Evolutionary conservation across 176 grass and related monocot genomes (phyloP).

Genomic region (Ensete ventricosum): DNA sequence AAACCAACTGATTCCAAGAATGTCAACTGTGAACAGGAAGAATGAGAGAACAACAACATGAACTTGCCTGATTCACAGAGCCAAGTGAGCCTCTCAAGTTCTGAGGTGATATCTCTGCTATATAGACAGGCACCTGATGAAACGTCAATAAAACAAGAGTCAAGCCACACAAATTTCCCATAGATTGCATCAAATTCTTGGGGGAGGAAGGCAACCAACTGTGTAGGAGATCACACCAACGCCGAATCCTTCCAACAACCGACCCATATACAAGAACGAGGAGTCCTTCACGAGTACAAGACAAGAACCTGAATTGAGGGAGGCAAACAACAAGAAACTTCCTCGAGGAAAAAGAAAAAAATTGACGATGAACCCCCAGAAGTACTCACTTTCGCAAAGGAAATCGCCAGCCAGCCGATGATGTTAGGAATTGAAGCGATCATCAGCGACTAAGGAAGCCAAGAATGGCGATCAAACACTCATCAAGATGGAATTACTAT

Average conservation of each 20-base stretch:
- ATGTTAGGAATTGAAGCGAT: conserved; percentile 86
- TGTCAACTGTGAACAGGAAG: not conserved
- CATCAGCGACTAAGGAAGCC: conserved; percentile 63
- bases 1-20: not conserved
- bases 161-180: not conserved
- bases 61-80: conserved; percentile 66
- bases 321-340: not conserved
- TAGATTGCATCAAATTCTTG: not conserved
- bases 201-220: conserved; percentile 17
- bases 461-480: not conserved
- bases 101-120: conserved; percentile 88
- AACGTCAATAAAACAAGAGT: not conserved
- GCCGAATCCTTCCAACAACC: conserved; percentile 88
- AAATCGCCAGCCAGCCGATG: conserved; percentile 91
- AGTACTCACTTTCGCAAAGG: conserved; percentile 63
- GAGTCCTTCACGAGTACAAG: conserved; percentile 36
- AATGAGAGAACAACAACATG: conserved; percentile 1
- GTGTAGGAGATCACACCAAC: conserved; percentile 88
- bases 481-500: not conserved
- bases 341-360: conserved; percentile 4
- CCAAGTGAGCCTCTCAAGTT: conserved; percentile 89
- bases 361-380: not conserved
- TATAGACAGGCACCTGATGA: conserved; percentile 84
- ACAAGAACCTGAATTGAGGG: not conserved
- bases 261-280: conserved; percentile 90